A percentile compares a stretch with the other conserved stretches of the same genome.
Evolutionary conservation across 768 basidiomycete genomes (phyloP).

Genomic region (Tylopilus felleus): DNA sequence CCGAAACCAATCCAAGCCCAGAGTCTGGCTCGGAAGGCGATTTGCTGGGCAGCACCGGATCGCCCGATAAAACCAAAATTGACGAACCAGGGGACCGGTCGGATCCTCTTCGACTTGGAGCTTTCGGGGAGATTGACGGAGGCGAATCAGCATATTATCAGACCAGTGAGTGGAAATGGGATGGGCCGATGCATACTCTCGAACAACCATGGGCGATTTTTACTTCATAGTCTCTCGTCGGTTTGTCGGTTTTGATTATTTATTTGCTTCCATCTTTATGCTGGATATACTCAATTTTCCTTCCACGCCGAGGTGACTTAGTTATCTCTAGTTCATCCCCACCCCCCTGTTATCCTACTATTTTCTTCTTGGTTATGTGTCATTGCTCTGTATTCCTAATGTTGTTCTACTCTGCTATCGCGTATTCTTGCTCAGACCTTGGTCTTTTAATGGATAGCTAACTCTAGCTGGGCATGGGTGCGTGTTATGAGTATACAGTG

Average conservation of each 20-base stretch:
- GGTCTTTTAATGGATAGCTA: constrained; percentile 32
- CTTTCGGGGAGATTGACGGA: constrained; percentile 70
- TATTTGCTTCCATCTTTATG: constrained; percentile 39
- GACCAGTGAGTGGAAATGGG: constrained; percentile 65
- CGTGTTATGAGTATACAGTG: constrained; percentile 15
- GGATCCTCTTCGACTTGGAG: constrained; percentile 55
- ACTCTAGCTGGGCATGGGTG: constrained; percentile 8
- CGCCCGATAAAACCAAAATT: constrained; percentile 48
- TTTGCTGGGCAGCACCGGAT: constrained; percentile 40
- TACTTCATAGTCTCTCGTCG: constrained; percentile 30
- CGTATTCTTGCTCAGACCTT: constrained; percentile 37
- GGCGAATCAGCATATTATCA: constrained; percentile 70
- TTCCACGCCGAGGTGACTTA: constrained; percentile 27
- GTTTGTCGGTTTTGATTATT: constrained; percentile 37
- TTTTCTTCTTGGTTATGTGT: constrained; percentile 42
- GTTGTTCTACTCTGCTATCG: constrained; percentile 63
- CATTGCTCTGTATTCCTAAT: constrained; percentile 52
- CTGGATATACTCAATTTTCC: constrained; percentile 39
- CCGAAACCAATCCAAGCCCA: constrained; percentile 75
- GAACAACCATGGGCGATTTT: constrained; percentile 77
- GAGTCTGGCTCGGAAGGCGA: constrained; percentile 69
- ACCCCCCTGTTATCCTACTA: constrained; percentile 35
- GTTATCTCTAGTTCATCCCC: constrained; percentile 25
- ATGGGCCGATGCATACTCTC: constrained; percentile 56
- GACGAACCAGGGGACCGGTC: constrained; percentile 45